Conservation (phyloP, 176 grass and related monocot species). For the Cenchrus purpureus region DNA sequence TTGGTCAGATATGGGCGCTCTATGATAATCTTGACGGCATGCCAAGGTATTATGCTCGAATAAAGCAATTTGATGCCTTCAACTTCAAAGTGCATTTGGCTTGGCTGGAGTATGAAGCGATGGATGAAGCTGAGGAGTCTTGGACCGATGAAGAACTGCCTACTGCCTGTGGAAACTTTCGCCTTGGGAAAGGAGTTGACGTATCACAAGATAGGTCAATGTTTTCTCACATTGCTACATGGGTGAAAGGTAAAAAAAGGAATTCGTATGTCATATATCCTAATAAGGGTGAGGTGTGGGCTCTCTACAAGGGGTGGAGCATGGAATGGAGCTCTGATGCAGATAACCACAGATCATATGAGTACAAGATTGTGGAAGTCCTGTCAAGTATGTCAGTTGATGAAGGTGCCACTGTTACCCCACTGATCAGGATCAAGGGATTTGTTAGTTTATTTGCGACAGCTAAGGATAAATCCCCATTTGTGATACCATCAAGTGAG, state of each 20-base stretch:
- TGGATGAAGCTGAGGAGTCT: slow-evolving; percentile 50
- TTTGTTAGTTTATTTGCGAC: slow-evolving; percentile 81
- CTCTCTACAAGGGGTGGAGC: slow-evolving; percentile 87
- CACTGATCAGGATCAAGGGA: slow-evolving; percentile 77
- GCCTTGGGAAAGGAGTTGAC: slow-evolving; percentile 50
- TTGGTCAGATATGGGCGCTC: slow-evolving; percentile 85
- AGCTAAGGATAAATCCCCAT: slow-evolving; percentile 45
- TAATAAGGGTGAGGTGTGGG: slow-evolving; percentile 84
- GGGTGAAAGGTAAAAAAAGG: slow-evolving; percentile 65
- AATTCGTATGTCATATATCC: slow-evolving; percentile 72
- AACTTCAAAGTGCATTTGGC: slow-evolving; percentile 69
- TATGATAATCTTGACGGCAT: slow-evolving; percentile 90
- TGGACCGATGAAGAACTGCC: slow-evolving; percentile 78
- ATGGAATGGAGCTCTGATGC: slow-evolving; percentile 76
- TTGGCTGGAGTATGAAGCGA: slow-evolving; percentile 63
- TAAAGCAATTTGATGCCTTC: slow-evolving; percentile 51
- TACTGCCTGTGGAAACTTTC: slow-evolving; percentile 81
- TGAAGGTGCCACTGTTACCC: slow-evolving; percentile 58
- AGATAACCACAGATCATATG: slow-evolving; percentile 67
- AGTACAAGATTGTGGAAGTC: slow-evolving; percentile 80
- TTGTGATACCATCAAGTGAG: slow-evolving; percentile 60
- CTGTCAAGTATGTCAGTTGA: slow-evolving; percentile 55
- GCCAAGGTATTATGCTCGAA: slow-evolving; percentile 91
- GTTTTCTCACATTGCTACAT: slow-evolving; percentile 83
- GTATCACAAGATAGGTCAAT: slow-evolving; percentile 57